Percentiles rank a stretch among this genome's conserved stretches.
Evolutionary conservation across 768 basidiomycete genomes (phyloP).

Genomic region (Hirschioporus abietinus): DNA sequence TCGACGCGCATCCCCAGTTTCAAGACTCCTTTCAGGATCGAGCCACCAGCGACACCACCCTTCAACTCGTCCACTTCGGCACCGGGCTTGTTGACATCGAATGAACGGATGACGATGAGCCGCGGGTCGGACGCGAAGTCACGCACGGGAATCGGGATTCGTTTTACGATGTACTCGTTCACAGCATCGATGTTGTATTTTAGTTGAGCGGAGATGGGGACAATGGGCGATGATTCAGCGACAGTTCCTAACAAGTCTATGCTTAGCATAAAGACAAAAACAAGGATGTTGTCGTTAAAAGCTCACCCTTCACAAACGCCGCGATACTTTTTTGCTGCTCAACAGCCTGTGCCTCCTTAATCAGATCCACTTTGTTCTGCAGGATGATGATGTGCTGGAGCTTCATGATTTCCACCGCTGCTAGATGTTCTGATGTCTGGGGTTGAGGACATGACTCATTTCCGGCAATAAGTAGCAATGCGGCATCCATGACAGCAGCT

Average conservation of each 20-base stretch:
- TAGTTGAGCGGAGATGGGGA: constrained; percentile 97
- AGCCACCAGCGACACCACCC: constrained; percentile 97
- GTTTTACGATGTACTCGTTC: constrained; percentile 96
- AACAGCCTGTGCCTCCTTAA: constrained; percentile 89
- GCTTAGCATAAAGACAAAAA: background rate
- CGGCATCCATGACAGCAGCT: constrained; percentile 99
- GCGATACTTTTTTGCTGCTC: constrained; percentile 96
- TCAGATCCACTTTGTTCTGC: constrained; percentile 98
- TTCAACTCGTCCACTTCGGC: constrained; percentile 95
- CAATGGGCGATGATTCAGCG: constrained; percentile 94
- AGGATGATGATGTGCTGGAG: constrained; percentile 95
- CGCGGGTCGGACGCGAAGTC: constrained; percentile 90
- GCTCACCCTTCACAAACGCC: constrained; percentile 88
- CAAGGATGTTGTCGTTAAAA: background rate
- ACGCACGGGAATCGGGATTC: constrained; percentile 90
- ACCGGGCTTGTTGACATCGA: constrained; percentile 99
- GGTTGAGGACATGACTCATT: constrained; percentile 99
- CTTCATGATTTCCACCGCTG: constrained; percentile 99
- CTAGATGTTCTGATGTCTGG: constrained; percentile 97
- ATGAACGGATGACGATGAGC: constrained; percentile 97
- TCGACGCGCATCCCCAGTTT: constrained; percentile 90
- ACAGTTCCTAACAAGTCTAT: constrained; percentile 68
- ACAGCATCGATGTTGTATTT: constrained; percentile 99
- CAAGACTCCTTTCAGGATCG: constrained; percentile 89
- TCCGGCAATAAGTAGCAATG: constrained; percentile 89